Evolutionary conservation across 768 basidiomycete species (phyloP).

Genomic region (Boletus reticulatus): DNA sequence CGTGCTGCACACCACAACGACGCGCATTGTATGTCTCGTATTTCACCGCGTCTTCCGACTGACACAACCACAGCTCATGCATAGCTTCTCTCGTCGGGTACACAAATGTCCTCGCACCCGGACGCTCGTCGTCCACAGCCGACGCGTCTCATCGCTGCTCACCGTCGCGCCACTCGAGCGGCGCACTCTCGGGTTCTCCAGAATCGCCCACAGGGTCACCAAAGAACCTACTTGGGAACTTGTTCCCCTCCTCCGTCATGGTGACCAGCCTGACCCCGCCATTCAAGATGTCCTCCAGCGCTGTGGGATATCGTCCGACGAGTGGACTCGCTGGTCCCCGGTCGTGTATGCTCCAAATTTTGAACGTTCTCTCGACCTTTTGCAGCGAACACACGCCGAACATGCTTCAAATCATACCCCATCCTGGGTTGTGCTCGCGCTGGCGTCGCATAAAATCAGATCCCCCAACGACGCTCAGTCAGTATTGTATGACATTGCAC

Average conservation of each 20-base stretch:
- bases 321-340: constrained; percentile 41
- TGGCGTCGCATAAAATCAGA: constrained; percentile 46
- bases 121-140: neutral
- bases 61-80: constrained; percentile 20
- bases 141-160: constrained; percentile 19
- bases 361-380: constrained; percentile 25
- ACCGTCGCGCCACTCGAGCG: constrained; percentile 22
- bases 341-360: constrained; percentile 36
- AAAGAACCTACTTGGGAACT: constrained; percentile 44
- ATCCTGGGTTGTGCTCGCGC: constrained; percentile 53
- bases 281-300: constrained; percentile 28
- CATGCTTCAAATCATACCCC: constrained; percentile 31
- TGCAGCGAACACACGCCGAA: constrained; percentile 12
- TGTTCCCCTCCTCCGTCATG: constrained; percentile 32
- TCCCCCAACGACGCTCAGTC: constrained; percentile 44
- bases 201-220: constrained; percentile 35
- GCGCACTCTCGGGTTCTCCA: constrained; percentile 26
- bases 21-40: neutral
- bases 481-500: constrained; percentile 42
- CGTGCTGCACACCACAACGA: neutral
- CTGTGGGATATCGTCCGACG: constrained; percentile 33
- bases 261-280: constrained; percentile 1
- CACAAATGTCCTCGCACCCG: neutral
- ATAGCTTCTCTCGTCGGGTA: constrained; percentile 11
- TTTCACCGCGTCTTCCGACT: neutral